A percentile compares a stretch with the other conserved stretches of the same genome.
Conservation (phyloP, 2,329 filamentous ascomycete species). For the Phoma sp. region DNA sequence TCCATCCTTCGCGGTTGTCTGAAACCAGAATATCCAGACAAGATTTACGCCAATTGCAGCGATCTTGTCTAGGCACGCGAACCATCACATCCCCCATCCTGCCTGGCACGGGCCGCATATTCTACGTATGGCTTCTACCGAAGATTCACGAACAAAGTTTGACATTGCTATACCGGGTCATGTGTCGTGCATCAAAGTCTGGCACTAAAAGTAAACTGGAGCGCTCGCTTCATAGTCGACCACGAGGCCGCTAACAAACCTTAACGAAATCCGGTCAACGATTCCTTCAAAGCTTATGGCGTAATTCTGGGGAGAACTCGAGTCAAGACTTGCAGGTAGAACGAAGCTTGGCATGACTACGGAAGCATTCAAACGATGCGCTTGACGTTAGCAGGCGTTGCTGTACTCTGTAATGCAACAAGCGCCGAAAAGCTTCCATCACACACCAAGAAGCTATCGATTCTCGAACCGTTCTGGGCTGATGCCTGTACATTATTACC, state of each 20-base stretch:
- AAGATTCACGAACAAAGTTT: constrained; percentile 19
- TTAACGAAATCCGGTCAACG: constrained; percentile 17
- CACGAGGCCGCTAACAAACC: constrained; percentile 25
- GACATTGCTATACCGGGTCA: constrained; percentile 21
- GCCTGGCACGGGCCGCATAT: constrained; percentile 16
- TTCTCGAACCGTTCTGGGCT: constrained; percentile 14
- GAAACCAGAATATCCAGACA: constrained; percentile 13
- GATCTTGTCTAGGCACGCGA: constrained; percentile 8
- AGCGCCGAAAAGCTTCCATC: constrained; percentile 12
- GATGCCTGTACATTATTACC: constrained; percentile 20
- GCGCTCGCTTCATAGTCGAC: constrained; percentile 25
- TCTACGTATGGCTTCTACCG: constrained; percentile 16
- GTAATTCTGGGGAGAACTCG: constrained; percentile 3
- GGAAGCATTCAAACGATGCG: constrained; percentile 3
- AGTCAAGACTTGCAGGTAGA: constrained; percentile 17
- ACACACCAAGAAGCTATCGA: constrained; percentile 5
- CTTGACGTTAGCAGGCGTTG: constrained; percentile 3
- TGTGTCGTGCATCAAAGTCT: constrained; percentile 29
- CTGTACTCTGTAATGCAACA: constrained; percentile 7
- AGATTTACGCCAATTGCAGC: constrained; percentile 14
- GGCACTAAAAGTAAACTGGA: constrained; percentile 18
- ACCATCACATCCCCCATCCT: constrained; percentile 18
- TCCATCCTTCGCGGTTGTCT: constrained; percentile 5
- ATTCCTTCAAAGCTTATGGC: constrained; percentile 5
- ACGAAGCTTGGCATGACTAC: constrained; percentile 8